Base-by-base conservation (phyloP, 306 rosid species). In the Morella rubra region DNA sequence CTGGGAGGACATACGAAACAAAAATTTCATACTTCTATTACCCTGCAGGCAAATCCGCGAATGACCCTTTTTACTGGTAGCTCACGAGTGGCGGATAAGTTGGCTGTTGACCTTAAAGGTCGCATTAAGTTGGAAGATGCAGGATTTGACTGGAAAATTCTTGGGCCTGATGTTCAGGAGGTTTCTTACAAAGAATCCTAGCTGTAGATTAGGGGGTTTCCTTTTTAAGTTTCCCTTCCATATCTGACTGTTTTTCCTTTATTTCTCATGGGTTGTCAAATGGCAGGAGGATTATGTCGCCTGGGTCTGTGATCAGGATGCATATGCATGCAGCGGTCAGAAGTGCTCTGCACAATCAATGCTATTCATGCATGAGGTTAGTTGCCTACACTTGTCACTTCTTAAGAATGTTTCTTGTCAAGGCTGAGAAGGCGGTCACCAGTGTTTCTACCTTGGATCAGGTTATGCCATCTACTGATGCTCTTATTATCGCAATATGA, bases 231-330 rank as follows among this genome's bases (percentile, higher is more conserved):
- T 32, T 32, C 37, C 37, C 37, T 32, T 32, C 37, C 37, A 3
- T 32, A 66, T 70, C 52, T 13, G 15, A n/a, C 50, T 59, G 69
- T 18, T 40, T 52, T 54, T 74, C 81, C 80, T 81, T 40, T 37
- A 44, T 67, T 22, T 67, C 11, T 53, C 78, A 41, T 46, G n/a
- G 62, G 71, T 81, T 82, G 73, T 79, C 85, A 70, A 71, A 47
- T 77, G 69, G 75, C 84, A 95, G 98, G 97, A 92, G 79, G 96
- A 95, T 51, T 95, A 95, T 70, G 78, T 88, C 53, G 96, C 97
- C 2, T 95, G 97, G 97, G 97, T 95, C 60, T 95, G 97, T 81
- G 98, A 95, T 81, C 98, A 95, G 85, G 98, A 95, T 90, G 98
- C 98, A 70, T 95, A 92, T 37, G 98, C 98, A 60, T 90, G 98